Conservation (phyloP, 2,329 filamentous ascomycete genomes). For the Tolypocladium pustulatum region DNA sequence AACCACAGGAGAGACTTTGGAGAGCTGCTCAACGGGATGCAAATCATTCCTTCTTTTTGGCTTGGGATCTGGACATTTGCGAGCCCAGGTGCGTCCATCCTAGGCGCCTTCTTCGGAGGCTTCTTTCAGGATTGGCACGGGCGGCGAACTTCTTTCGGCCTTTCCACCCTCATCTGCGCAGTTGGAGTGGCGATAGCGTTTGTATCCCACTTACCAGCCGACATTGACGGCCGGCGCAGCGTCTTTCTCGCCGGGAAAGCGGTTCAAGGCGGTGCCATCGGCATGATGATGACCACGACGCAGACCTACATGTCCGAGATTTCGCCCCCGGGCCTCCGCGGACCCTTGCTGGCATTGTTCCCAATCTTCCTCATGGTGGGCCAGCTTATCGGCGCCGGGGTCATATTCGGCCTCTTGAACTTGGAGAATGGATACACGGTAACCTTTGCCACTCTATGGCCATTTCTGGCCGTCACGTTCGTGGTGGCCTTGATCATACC, state of each 20-base stretch:
- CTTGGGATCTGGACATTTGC: conserved; percentile 32
- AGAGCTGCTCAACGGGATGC: conserved; percentile 13
- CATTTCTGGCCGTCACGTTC: conserved; percentile 30
- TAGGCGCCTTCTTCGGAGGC: conserved; percentile 26
- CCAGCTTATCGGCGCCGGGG: conserved; percentile 32
- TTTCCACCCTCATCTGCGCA: conserved; percentile 25
- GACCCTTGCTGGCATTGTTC: conserved; percentile 35
- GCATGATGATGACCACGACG: conserved; percentile 29
- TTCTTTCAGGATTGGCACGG: conserved; percentile 28
- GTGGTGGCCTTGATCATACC: conserved; percentile 33
- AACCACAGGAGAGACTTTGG: conserved; percentile 20
- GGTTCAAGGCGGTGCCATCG: conserved; percentile 33
- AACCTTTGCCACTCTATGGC: conserved; percentile 34
- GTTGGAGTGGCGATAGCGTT: conserved; percentile 22
- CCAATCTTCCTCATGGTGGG: conserved; percentile 37
- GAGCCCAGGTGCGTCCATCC: conserved; percentile 24
- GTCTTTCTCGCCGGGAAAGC: conserved; percentile 34
- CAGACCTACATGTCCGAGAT: conserved; percentile 41
- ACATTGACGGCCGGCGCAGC: conserved; percentile 17
- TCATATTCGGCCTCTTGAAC: conserved; percentile 23
- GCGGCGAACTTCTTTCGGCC: conserved; percentile 22
- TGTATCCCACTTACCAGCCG: conserved; percentile 9
- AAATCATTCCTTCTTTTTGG: conserved; percentile 31
- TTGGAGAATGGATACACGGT: conserved; percentile 24
- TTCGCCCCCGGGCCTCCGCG: conserved; percentile 32